A percentile compares a stretch with the other conserved stretches of the same genome.
phyloP scores from a whole-genome alignment of 164 flowering plant genomes.

The Vitis labrusca region DNA sequence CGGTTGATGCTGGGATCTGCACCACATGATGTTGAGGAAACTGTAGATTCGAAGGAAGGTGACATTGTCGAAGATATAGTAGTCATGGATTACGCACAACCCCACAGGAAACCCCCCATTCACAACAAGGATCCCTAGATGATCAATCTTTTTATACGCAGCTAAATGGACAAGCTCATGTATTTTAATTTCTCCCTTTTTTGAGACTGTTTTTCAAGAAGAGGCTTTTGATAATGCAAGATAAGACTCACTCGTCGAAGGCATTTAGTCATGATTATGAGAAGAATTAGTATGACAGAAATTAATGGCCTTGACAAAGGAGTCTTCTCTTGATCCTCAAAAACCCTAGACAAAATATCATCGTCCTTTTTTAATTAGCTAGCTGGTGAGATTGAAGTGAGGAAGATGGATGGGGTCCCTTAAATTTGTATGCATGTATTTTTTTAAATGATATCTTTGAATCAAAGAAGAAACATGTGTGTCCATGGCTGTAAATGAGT shows the following conservation, averaged over 20 bases:
- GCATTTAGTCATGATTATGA: too few relatives aligned
- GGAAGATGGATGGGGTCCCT: conserved; percentile 3
- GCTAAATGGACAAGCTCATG: too few relatives aligned
- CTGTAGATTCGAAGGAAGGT: conserved; percentile 25
- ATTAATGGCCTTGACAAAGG: background rate
- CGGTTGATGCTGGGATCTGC: conserved; percentile 28
- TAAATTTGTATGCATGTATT: background rate
- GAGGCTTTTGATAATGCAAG: too few relatives aligned
- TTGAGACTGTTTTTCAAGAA: too few relatives aligned
- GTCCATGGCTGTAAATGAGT: conserved; percentile 17
- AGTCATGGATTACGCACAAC: conserved; percentile 54
- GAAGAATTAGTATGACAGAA: background rate
- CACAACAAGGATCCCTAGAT: conserved; percentile 44
- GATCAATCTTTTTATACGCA: background rate
- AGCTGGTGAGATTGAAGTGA: too few relatives aligned
- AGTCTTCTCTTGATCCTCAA: too few relatives aligned
- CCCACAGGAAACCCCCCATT: conserved; percentile 62
- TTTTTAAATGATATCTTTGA: conserved; percentile 4
- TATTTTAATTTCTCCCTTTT: background rate
- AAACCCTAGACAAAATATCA: too few relatives aligned
- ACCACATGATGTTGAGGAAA: conserved; percentile 25
- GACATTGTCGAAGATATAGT: conserved; percentile 26
- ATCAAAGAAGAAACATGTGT: conserved; percentile 12
- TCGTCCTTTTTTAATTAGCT: too few relatives aligned
- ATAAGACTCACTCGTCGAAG: too few relatives aligned